These are phyloP conservation scores for Lonicera japonica DNA, from an alignment of 129 eudicot genomes.

Conservation along the genomic window DNA sequence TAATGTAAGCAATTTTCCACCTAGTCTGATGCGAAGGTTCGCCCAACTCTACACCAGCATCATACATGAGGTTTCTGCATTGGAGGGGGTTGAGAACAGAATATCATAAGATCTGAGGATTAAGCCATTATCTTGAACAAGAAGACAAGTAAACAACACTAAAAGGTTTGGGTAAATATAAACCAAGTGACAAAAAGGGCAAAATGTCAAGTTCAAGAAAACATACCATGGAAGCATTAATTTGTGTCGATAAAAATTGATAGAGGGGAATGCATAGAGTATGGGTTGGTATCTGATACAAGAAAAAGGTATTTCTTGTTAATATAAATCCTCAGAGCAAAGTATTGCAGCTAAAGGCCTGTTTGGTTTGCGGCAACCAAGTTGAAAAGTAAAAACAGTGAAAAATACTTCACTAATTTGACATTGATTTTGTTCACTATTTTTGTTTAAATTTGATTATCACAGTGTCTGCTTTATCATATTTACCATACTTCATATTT, in stretches of 20 bases:
- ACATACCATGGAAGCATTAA: slow-evolving; percentile 26
- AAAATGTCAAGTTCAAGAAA: slow-evolving; percentile 7
- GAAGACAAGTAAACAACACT: slow-evolving; percentile 7
- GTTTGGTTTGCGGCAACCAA: background rate
- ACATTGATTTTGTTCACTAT: too few relatives aligned
- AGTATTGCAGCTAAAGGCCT: background rate
- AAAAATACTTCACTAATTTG: background rate
- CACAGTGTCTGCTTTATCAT: too few relatives aligned
- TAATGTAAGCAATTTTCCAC: background rate
- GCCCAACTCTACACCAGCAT: background rate
- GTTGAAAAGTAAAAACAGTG: background rate
- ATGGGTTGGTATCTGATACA: slow-evolving; percentile 26
- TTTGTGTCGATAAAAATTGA: slow-evolving; percentile 35
- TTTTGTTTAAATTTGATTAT: too few relatives aligned
- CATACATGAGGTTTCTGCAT: background rate
- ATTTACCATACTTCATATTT: too few relatives aligned
- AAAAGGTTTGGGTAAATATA: background rate
- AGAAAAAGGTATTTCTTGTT: slow-evolving; percentile 1
- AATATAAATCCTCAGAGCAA: background rate
- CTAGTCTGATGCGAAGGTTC: background rate
- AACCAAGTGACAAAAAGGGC: background rate
- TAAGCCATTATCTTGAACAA: slow-evolving; percentile 24
- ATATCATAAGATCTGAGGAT: slow-evolving; percentile 11
- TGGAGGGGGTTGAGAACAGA: background rate
- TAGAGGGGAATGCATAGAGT: slow-evolving; percentile 20